Base-by-base conservation (phyloP, 1,284 basidiomycete species). In the Boletus smithii region DNA sequence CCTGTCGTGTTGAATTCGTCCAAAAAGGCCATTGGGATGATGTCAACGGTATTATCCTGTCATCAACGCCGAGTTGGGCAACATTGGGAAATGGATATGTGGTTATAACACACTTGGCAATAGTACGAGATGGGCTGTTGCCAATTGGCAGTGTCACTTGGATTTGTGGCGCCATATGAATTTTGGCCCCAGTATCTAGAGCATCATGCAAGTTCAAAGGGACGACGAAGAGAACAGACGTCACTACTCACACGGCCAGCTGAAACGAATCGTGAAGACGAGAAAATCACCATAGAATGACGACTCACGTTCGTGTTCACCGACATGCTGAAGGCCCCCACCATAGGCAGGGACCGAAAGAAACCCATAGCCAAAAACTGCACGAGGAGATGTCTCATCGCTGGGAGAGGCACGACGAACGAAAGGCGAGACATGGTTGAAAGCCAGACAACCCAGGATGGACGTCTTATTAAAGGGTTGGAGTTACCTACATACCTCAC, bases 11-110 rank as follows among this genome's bases (percentile, higher is more conserved):
- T 79, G 61, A 81, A 83, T 20, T 73, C 67, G 53, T 81, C 69
- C 43, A 85, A 53, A 61, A 85, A 85, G 3, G 81, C 80, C 26
- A 85, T 57, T 0, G 81, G 81, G 44, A 84, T 70, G 13, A 69
- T 74, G 39, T 60, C 33, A 4, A 57, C 50, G 7, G 48, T 50
- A 16, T 16, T n/a, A 27, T 48, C 50, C 59, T 63, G 13, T 17
- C 22, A 11, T 35, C 24, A 7, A 29, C 4, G 1, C 35, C 6
- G 3, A 32, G 8, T 24, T 27, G 2, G 16, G 11, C 2, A 22
- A 24, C 17, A 2, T 3, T 4, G 10, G 16, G 7, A 16, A 36
- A 40, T 13, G 24, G 1, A 14, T 29, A 4, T 17, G 7, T 24
- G 32, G 8, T n/a, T 10, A 13, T 16, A 17, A 48, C 56, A 1